Conservation (phyloP, 768 basidiomycete genomes). For the Boletellus emodensis region DNA sequence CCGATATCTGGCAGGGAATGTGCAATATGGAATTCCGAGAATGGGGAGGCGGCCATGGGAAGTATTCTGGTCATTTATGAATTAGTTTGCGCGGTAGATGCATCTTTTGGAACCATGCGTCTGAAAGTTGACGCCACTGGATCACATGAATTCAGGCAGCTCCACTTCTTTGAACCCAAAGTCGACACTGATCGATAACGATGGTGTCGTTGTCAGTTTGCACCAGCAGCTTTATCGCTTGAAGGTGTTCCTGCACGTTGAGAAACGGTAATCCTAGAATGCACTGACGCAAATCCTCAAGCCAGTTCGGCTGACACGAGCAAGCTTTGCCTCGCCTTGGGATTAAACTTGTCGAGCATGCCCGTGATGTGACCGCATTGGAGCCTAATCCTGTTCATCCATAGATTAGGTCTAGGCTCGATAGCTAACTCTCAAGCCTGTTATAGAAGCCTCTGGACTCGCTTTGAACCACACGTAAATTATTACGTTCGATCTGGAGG, state of each 20-base stretch:
- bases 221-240: background rate
- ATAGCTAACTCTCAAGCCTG: conserved; percentile 1
- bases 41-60: background rate
- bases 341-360: background rate
- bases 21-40: background rate
- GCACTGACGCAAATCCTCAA: background rate
- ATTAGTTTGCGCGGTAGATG: background rate
- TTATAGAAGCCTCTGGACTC: conserved; percentile 9
- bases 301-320: conserved; percentile 2
- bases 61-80: background rate
- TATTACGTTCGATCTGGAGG: conserved; percentile 13
- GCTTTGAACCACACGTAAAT: conserved; percentile 7
- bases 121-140: background rate
- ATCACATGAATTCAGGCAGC: background rate
- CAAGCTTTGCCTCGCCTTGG: conserved; percentile 5
- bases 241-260: background rate
- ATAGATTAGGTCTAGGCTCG: background rate
- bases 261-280: background rate
- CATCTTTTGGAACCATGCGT: background rate
- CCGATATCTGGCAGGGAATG: background rate
- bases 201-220: background rate
- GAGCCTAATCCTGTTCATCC: conserved; percentile 6
- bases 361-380: background rate
- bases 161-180: background rate
- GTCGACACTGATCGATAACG: background rate